Percentiles rank a stretch among this genome's conserved stretches.
Conservation (phyloP, 2,329 filamentous ascomycete genomes). For the Zymoseptoria passerinii region DNA sequence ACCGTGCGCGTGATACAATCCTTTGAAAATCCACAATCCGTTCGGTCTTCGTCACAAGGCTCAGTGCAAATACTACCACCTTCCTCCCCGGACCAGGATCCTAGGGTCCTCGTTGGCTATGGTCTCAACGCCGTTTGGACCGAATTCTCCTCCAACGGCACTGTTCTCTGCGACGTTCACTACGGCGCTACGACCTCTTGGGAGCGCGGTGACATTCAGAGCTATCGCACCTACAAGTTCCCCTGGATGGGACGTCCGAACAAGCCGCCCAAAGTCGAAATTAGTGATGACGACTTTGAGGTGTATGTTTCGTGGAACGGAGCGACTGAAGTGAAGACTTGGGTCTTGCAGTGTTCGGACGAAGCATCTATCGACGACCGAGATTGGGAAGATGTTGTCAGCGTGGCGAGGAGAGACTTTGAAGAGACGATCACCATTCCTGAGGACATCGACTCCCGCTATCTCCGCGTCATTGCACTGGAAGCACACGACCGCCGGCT, state of each 20-base stretch:
- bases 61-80: conserved; percentile 46
- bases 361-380: conserved; percentile 9
- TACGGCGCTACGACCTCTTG: conserved; percentile 20
- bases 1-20: conserved; percentile 25
- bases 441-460: conserved; percentile 13
- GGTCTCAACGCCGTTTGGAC: conserved; percentile 24
- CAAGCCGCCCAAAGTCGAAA: conserved; percentile 18
- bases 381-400: conserved; percentile 17
- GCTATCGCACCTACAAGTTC: conserved; percentile 23
- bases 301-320: conserved; percentile 48
- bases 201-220: conserved; percentile 23
- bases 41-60: conserved; percentile 41
- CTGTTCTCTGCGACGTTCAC: conserved; percentile 21
- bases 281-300: conserved; percentile 21
- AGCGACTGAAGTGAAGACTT: conserved; percentile 37
- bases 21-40: conserved; percentile 20
- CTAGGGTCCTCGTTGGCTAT: conserved; percentile 38
- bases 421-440: conserved; percentile 30
- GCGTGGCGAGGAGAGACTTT: conserved; percentile 29
- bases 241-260: conserved; percentile 20
- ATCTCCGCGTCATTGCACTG: conserved; percentile 24
- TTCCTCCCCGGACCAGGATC: conserved; percentile 29
- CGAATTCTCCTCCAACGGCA: conserved; percentile 19
- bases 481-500: conserved; percentile 18
- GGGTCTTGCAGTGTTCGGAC: conserved; percentile 46